Conservation (phyloP, 192 early-diverging fungal genomes). For the Coemansia sp. region DNA sequence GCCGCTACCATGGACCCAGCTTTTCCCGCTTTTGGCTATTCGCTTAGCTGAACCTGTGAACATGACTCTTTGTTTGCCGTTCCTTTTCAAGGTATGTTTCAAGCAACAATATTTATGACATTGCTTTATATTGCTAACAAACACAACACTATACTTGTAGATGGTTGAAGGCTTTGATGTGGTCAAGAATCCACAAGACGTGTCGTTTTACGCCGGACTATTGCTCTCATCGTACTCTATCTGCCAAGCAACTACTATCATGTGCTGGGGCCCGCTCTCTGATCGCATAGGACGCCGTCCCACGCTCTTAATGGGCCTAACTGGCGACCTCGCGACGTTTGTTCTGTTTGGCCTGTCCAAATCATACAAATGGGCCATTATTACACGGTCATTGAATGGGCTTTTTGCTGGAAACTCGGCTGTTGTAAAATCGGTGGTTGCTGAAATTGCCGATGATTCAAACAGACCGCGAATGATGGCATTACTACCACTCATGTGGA, state of each 20-base stretch:
- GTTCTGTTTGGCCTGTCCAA: constrained; percentile 71
- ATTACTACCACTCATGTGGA: constrained; percentile 68
- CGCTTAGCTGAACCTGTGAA: too few relatives aligned
- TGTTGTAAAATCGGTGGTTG: constrained; percentile 74
- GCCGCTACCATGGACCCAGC: too few relatives aligned
- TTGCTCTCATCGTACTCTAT: constrained; percentile 52
- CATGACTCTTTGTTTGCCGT: too few relatives aligned
- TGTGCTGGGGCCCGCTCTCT: constrained; percentile 68
- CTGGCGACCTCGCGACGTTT: constrained; percentile 67
- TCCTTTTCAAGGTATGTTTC: too few relatives aligned
- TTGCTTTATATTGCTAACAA: too few relatives aligned
- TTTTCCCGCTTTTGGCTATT: too few relatives aligned
- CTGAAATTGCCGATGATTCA: constrained; percentile 76
- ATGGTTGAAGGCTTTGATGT: constrained; percentile 45
- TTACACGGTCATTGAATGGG: constrained; percentile 62
- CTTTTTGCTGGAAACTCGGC: constrained; percentile 71
- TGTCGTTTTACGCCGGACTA: constrained; percentile 70
- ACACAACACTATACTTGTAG: background rate
- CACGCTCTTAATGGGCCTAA: constrained; percentile 67
- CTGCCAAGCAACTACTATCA: constrained; percentile 49
- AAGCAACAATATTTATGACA: too few relatives aligned
- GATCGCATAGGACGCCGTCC: constrained; percentile 79
- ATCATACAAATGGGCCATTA: constrained; percentile 59
- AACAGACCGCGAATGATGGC: constrained; percentile 73
- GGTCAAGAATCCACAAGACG: constrained; percentile 64